Conservation (phyloP, 148 eudicot genomes). For the Amaranthus cruentus region DNA sequence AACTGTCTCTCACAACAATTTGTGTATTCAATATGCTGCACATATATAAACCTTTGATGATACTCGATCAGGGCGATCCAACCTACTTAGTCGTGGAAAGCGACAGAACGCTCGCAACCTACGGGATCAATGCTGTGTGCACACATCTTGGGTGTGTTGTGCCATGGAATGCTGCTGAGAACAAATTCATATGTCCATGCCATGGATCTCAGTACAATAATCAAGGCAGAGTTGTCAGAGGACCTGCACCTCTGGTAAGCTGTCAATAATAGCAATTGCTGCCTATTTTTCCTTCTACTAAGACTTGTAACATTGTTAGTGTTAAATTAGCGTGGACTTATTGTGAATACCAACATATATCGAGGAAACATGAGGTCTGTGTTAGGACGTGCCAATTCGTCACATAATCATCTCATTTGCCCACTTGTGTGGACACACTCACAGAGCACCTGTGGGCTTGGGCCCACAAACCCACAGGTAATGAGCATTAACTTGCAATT, state of each 20-base stretch:
- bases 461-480: no score
- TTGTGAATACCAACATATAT: no score
- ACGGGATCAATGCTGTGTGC: constrained; percentile 59
- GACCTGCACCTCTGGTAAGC: not conserved
- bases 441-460: no score
- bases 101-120: constrained; percentile 80
- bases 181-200: constrained; percentile 21
- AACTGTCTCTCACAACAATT: no score
- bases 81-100: constrained; percentile 86
- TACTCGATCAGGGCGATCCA: constrained; percentile 75
- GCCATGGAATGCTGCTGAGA: not conserved
- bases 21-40: no score
- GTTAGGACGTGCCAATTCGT: no score
- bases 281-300: not conserved
- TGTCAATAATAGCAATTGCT: not conserved
- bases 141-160: not conserved
- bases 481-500: no score
- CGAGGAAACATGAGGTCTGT: no score
- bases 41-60: not conserved
- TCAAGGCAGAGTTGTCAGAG: constrained; percentile 16
- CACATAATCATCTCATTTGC: no score
- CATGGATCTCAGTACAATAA: not conserved
- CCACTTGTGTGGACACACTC: no score
- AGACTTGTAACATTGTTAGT: not conserved
- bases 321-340: no score